Base-by-base conservation (phyloP, 768 basidiomycete genomes). In the Guyanaporus albipodus region DNA sequence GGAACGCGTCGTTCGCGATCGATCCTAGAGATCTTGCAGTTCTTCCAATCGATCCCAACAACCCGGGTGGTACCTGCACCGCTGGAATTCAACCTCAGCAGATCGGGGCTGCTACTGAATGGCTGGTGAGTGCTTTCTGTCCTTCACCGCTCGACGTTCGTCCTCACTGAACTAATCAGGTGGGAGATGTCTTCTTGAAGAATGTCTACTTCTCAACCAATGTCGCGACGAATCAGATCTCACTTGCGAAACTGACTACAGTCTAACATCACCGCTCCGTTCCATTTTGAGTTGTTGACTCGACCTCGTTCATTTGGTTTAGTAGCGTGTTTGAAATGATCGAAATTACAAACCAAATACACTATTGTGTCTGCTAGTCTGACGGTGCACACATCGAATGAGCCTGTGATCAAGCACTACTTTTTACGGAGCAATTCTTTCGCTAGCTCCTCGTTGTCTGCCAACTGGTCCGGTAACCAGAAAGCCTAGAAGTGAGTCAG, bases 181-280 rank as follows among this genome's bases (percentile, higher is more conserved):
- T 84, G 28, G 85, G 85, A 23, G 87, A 84, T 54, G 81, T 82
- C 21, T 87, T 87, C 72, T 68, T 87, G 58, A 87, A 87, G 76
- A 88, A 85, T 56, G 84, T 74, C 1, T 86, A 85, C 61, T 82
- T 83, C 62, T 83, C 83, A 6, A 82, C 78, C 10, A 70, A 88
- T 53, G 77, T 78, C 12, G 62, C 50, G 10, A 73, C 74, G 54
- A 83, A 86, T 60, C 68, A 73, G 32, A 70, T 87, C 26, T 78
- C 74, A 21, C 72, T 87, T 49, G 83, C 83, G 19, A 73, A 77
- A 56, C 70, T 80, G 43, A 67, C 70, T 10, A 74, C 62, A 24
- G 19, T 39, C 19, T 66, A 42, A 60, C 37, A 9, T 24, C 10
- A 17, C 34, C 27, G 15, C 9, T 27, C 21, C 21, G 26, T 35